phyloP scores from a whole-genome alignment of 2,329 filamentous ascomycete species.

The Stachybotrys chartarum region DNA sequence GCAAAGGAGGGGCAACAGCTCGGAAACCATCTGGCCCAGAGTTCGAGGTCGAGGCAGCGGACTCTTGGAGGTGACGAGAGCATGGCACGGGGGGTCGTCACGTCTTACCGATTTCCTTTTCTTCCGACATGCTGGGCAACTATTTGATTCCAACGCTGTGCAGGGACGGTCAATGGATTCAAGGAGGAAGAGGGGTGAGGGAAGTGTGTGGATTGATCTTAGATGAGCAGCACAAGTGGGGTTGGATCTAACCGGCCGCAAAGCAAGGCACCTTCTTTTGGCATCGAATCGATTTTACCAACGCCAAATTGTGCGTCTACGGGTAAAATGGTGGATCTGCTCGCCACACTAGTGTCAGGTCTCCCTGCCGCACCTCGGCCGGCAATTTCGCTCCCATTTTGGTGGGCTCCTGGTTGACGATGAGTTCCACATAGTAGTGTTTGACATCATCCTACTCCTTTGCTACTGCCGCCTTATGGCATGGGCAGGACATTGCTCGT shows the following conservation, averaged over 20 bases:
- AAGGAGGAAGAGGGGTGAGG: neutral
- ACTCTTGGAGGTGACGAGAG: neutral
- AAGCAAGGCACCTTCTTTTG: too few species aligned
- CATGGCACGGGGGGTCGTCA: neutral
- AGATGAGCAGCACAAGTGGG: too few species aligned
- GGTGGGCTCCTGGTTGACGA: too few species aligned
- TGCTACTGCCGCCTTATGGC: too few species aligned
- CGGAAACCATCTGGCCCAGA: neutral
- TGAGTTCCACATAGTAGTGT: too few species aligned
- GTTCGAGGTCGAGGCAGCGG: neutral
- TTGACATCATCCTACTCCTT: too few species aligned
- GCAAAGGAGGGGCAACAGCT: neutral
- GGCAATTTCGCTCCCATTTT: too few species aligned
- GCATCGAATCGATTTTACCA: too few species aligned
- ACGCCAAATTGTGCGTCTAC: neutral
- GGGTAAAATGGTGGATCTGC: neutral
- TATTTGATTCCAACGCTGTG: conserved; percentile 6
- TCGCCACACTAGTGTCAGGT: neutral
- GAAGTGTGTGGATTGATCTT: neutral
- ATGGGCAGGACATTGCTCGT: too few species aligned
- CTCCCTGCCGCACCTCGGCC: neutral
- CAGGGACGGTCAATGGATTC: neutral
- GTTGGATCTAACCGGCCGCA: too few species aligned
- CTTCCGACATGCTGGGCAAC: conserved; percentile 35
- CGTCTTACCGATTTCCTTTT: conserved; percentile 37